Percentiles rank a stretch among this genome's conserved stretches.
These are phyloP conservation scores for Zygoascus ofunaensis DNA, from an alignment of 805 yeast species.

Conservation along the genomic window DNA sequence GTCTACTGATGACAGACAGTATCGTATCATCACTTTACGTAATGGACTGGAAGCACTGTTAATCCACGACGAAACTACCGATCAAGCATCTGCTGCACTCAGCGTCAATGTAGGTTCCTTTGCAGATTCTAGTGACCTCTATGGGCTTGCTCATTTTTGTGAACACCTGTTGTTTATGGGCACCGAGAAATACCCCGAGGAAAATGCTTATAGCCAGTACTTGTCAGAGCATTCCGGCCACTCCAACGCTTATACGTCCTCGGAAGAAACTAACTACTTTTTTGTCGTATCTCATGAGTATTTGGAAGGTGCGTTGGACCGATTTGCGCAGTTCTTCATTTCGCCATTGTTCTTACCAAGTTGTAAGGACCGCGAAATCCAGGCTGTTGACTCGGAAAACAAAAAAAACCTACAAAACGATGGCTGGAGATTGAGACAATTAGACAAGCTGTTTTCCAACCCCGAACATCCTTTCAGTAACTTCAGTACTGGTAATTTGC, in stretches of 20 bases:
- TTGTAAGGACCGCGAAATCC: slow-evolving; percentile 85
- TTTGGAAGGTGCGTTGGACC: slow-evolving; percentile 78
- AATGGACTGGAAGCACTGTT: slow-evolving; percentile 64
- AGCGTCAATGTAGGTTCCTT: slow-evolving; percentile 76
- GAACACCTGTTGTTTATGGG: slow-evolving; percentile 83
- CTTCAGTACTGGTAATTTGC: slow-evolving; percentile 81
- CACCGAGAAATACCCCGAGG: slow-evolving; percentile 64
- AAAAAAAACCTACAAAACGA: slow-evolving; percentile 90
- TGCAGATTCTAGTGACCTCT: slow-evolving; percentile 58
- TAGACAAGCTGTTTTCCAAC: slow-evolving; percentile 67
- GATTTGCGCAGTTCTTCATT: slow-evolving; percentile 89
- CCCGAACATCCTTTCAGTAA: slow-evolving; percentile 74
- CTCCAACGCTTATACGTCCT: slow-evolving; percentile 86
- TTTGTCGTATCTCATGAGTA: slow-evolving; percentile 74
- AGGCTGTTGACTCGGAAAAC: slow-evolving; percentile 93
- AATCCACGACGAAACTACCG: slow-evolving; percentile 66
- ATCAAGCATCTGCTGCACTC: slow-evolving; percentile 57
- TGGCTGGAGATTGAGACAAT: slow-evolving; percentile 77
- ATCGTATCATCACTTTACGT: slow-evolving; percentile 54
- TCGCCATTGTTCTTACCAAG: slow-evolving; percentile 63
- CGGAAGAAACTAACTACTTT: slow-evolving; percentile 82
- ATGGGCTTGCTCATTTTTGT: slow-evolving; percentile 85
- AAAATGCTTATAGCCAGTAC: slow-evolving; percentile 64
- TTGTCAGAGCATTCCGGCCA: slow-evolving; percentile 78
- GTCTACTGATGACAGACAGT: slow-evolving; percentile 59